Evolutionary conservation across 2,329 filamentous ascomycete genomes (phyloP).

Genomic region (Rhytidhysteron rufulum): DNA sequence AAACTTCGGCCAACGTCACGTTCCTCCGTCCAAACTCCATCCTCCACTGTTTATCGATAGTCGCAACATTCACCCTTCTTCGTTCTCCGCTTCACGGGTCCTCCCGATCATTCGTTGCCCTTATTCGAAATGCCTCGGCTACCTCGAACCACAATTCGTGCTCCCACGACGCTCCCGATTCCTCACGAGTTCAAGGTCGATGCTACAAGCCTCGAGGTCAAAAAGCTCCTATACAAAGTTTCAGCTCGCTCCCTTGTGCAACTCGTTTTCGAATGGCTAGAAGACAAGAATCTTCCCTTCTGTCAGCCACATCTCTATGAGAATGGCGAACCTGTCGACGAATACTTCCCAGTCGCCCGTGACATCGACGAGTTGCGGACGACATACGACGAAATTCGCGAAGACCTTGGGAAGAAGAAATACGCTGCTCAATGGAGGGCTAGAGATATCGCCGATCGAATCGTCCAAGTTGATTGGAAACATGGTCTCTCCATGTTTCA

Average conservation of each 20-base stretch:
- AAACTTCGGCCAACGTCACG: too few species aligned
- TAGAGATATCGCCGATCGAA: constrained; percentile 55
- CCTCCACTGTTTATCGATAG: too few species aligned
- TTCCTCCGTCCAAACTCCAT: too few species aligned
- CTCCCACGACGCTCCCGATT: constrained; percentile 67
- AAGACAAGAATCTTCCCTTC: constrained; percentile 58
- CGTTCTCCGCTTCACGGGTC: too few species aligned
- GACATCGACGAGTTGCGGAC: constrained; percentile 65
- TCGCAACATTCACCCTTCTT: not conserved
- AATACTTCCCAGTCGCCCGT: constrained; percentile 65
- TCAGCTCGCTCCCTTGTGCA: constrained; percentile 69
- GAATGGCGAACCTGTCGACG: constrained; percentile 52
- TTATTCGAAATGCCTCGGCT: constrained; percentile 25
- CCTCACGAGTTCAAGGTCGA: constrained; percentile 68
- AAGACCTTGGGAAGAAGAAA: constrained; percentile 48
- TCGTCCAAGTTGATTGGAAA: constrained; percentile 56
- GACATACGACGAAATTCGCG: constrained; percentile 34
- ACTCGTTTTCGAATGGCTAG: constrained; percentile 74
- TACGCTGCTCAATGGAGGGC: too few species aligned
- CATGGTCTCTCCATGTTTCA: constrained; percentile 53
- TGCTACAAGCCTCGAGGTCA: constrained; percentile 59
- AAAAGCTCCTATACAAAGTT: constrained; percentile 65
- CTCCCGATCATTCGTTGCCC: too few species aligned
- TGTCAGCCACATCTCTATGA: constrained; percentile 56
- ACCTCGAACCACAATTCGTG: constrained; percentile 47